phyloP scores from a whole-genome alignment of 148 eudicot genomes.

The Tetragonia tetragonoides region DNA sequence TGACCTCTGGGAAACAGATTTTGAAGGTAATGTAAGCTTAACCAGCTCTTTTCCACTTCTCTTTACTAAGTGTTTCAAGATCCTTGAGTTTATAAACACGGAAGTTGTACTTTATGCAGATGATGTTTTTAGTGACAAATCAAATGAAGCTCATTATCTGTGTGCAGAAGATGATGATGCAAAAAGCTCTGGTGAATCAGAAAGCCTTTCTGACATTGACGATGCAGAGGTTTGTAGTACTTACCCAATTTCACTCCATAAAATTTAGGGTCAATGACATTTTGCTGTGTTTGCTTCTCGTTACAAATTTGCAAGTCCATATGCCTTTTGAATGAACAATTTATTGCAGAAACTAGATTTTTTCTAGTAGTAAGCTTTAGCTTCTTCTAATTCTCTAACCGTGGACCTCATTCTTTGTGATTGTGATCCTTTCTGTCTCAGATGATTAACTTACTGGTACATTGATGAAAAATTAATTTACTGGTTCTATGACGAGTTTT shows the following conservation, averaged over 20 bases:
- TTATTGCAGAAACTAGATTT: not conserved
- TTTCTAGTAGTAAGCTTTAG: no score
- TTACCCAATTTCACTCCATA: not conserved
- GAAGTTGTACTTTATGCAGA: conserved; percentile 2
- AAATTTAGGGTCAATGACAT: not conserved
- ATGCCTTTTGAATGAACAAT: not conserved
- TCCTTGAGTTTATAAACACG: not conserved
- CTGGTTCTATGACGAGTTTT: not conserved
- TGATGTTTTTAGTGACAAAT: conserved; percentile 12
- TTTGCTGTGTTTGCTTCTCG: not conserved
- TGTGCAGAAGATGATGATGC: conserved; percentile 19
- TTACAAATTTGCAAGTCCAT: not conserved
- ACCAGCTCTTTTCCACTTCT: not conserved
- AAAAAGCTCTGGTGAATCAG: conserved; percentile 21
- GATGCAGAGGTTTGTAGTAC: conserved; percentile 31
- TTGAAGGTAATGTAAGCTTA: conserved; percentile 23
- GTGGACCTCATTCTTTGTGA: not conserved
- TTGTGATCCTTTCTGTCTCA: not conserved
- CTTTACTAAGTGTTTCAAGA: not conserved
- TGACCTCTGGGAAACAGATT: conserved; percentile 24
- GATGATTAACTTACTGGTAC: not conserved
- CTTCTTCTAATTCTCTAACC: not conserved
- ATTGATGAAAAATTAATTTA: no score
- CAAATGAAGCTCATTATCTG: conserved; percentile 1
- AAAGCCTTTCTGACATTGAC: conserved; percentile 36